Base-by-base conservation (phyloP, 2,329 filamentous ascomycete genomes). In the Phialocephala sp. region DNA sequence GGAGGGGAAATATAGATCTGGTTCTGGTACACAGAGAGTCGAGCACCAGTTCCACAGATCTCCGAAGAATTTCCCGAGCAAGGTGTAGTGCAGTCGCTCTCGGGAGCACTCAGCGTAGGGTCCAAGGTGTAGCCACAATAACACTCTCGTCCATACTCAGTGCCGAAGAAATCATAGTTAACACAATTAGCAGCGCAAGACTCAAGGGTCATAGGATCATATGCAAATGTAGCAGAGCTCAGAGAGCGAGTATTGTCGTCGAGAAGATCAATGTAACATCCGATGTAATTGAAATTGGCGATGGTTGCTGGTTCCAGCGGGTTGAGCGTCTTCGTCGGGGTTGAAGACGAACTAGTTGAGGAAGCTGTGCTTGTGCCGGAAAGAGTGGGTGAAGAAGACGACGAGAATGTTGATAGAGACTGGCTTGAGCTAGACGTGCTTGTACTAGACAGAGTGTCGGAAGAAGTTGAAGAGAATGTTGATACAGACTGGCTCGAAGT, bases 61-160 rank as follows among this genome's bases (percentile, higher is more conserved):
- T 54, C 22, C 8, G 54, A 9, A 11, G 24, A 20, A 27, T 57
- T 57, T 20, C 54, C 54, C 36, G 27, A 20, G n/a, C 54, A 57
- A 37, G 54, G 27, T 20, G n/a, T 35, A 18, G 8, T 36, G 54
- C 54, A 57, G n/a, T 11, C n/a, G 37, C 18, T 35, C 8, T 57
- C 54, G n/a, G 12, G 6, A 35, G 54, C 54, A 8, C 22, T 36
- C 4, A 57, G 24, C 8, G 35, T 20, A 57, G 54, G 4, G n/a
- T 35, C 11, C 54, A 57, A 39, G 6, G 54, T 57, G n/a, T 57
- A 57, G n/a, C 54, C 54, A n/a, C 54, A 57, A 37, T 57, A 57
- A 20, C 54, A 57, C 32, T 43, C 41, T n/a, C 18, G 6, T 18
- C 35, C 35, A 39, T 57, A 57, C n/a, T 57, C 54, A 4, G 54